Base-by-base conservation (phyloP, 2,329 filamentous ascomycete species). In the Allantophomopsis lycopodina region DNA sequence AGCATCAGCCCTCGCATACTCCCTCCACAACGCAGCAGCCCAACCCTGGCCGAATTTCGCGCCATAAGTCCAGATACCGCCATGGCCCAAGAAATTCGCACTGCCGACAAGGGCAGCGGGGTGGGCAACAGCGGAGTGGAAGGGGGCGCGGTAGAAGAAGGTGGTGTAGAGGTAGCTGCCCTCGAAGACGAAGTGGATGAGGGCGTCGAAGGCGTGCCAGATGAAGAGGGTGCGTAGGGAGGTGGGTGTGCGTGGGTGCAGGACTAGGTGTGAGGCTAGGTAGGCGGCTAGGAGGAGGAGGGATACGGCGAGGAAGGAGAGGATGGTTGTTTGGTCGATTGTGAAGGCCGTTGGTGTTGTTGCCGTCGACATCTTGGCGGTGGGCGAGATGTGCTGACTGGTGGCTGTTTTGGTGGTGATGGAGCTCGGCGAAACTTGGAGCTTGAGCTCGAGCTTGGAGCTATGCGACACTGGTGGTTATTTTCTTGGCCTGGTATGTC, bases 201-300 rank as follows among this genome's bases (percentile, higher is more conserved):
- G 71, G 23, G 85, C 85, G 59, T 95, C 88, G 63, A 94, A 93
- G 31, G 84, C 72, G 64, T 95, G 88, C 89, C 89, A 95, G 62
- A 93, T 73, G 69, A 94, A 94, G 47, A 95, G 77, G 55, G 83
- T 64, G 45, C 87, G 85, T 41, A 70, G 68, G 38, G 76, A 72
- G 31, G 63, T 56, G 1, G 71, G 61, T 10, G 76, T 65, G 1
- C 65, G 53, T 14, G 61, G 55, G 73, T 16, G 79, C 69, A 68
- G 28, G 66, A 55, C 21, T 4, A 14, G 13, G 21, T 62, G 61
- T 8, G 73, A 76, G 16, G 65, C 50, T 17, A 47, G 48, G 54
- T 73, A 73, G 40, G 72, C 71, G 40, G 61, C 53, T 39, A 58
- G 52, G 14, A 73, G 57, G 47, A 79, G 68, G 47, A 63, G 63